Evolutionary conservation across 208 protist species (phyloP).

Genomic region (Trypanosomatidae sp.): DNA sequence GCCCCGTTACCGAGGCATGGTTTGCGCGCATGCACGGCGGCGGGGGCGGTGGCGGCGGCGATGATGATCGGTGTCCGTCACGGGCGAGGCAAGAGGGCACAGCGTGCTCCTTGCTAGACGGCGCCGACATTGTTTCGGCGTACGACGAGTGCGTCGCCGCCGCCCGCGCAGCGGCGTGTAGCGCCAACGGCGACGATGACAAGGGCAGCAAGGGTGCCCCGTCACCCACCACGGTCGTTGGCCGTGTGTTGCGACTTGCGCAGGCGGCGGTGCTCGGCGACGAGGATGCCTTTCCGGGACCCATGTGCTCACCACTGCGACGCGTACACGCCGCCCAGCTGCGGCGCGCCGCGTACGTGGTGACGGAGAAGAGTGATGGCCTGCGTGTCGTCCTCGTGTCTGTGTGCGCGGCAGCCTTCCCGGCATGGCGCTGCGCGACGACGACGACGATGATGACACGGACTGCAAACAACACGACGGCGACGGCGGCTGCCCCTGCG

Average conservation of each 20-base stretch:
- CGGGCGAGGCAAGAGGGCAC: too few species aligned
- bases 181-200: too few species aligned
- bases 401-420: conserved; percentile 12
- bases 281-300: conserved; percentile 33
- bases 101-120: too few species aligned
- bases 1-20: conserved; percentile 8
- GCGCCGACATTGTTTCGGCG: too few species aligned
- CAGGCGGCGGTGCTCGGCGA: conserved; percentile 7
- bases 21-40: conserved; percentile 3
- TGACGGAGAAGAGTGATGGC: conserved; percentile 81
- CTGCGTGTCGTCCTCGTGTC: conserved; percentile 36
- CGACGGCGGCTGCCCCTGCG: too few species aligned
- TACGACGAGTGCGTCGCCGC: neutral
- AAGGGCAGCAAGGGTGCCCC: too few species aligned
- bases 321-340: conserved; percentile 18
- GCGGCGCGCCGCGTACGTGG: conserved; percentile 15
- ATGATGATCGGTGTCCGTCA: too few species aligned
- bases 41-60: too few species aligned
- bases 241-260: neutral
- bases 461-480: too few species aligned
- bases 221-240: too few species aligned
- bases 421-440: conserved; percentile 24
- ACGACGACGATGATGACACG: too few species aligned
- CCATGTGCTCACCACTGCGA: conserved; percentile 59
- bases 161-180: conserved; percentile 1